A percentile compares a stretch with the other conserved stretches of the same genome.
These are phyloP conservation scores for Apiotrichum sp. DNA, from an alignment of 1,284 basidiomycete species.

Conservation along the genomic window DNA sequence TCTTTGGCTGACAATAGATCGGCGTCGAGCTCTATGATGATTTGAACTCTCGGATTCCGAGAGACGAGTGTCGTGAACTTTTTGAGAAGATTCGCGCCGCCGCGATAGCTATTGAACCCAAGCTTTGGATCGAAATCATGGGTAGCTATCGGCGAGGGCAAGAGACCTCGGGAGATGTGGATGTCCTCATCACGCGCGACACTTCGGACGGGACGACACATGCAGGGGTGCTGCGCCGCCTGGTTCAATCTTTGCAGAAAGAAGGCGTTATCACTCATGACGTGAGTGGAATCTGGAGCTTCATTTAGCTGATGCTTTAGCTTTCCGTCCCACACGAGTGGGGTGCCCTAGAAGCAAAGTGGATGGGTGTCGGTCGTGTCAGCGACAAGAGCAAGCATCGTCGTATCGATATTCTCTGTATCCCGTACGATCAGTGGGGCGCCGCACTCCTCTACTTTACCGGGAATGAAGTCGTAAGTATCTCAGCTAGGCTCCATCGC, in stretches of 20 bases:
- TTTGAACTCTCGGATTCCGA: slow-evolving; percentile 68
- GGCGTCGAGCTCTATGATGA: slow-evolving; percentile 72
- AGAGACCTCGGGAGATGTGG: slow-evolving; percentile 76
- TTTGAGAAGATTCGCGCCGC: slow-evolving; percentile 62
- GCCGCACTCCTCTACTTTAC: slow-evolving; percentile 86
- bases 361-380: slow-evolving; percentile 66
- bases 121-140: slow-evolving; percentile 76
- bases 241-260: slow-evolving; percentile 57
- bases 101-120: slow-evolving; percentile 66
- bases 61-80: slow-evolving; percentile 66
- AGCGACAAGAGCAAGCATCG: slow-evolving; percentile 50
- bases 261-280: slow-evolving; percentile 67
- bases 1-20: slow-evolving; percentile 45
- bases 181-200: slow-evolving; percentile 74
- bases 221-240: slow-evolving; percentile 51
- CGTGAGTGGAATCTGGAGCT: slow-evolving; percentile 43
- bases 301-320: background rate
- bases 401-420: slow-evolving; percentile 71
- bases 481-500: too few species aligned
- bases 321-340: slow-evolving; percentile 55
- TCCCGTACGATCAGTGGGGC: slow-evolving; percentile 70
- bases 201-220: slow-evolving; percentile 67
- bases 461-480: slow-evolving; percentile 68
- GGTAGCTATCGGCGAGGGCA: slow-evolving; percentile 79
- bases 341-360: slow-evolving; percentile 63